Evolutionary conservation across 176 grass and related monocot species (phyloP), one percentile per base, ranked within the genome.

Genomic region (Aechmea fasciata): DNA sequence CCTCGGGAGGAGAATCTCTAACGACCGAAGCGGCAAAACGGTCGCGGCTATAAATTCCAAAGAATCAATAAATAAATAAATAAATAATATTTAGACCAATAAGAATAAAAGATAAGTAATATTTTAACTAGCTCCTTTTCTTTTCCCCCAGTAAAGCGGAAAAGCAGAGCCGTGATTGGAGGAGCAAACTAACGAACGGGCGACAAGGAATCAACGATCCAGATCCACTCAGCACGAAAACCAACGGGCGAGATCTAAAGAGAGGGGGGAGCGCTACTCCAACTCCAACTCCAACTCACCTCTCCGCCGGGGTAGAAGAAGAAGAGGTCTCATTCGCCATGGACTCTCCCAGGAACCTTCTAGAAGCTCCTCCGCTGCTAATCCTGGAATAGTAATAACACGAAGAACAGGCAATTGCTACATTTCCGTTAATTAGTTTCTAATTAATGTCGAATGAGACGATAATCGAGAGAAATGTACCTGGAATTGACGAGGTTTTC

Each of bases 1-100:
- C 75, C 75, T 62, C 75, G 73, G 67, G 18, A 68, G 19, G 47
- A 55, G 73, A 76, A 68, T 76, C 73, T 76, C 61, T 33, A n/a
- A 68, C 29, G 3, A 33, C 29, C 3, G 3, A 33, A 33, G 29
- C 29, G 29, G 29, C 3, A 6, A 41, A 41, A 41, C 33, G 33
- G 33, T 41, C 33, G 33, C 33, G 33, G 24, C 64, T n/a, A 28
- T 20, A 67, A 67, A 67, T 74, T 74, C 64, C 33, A 3, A 41
- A 41, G 33, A 41, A 41, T 41, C 33, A 41, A 41, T 41, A 57
- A 9, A 3, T 15, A 57, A 15, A 13, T 12, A 18, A 20, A 59
- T 41, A 41, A 41, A 11, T 5, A 61, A 10, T 18, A 19, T 18
- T 15, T 18, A 25, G 20, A 23, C 13, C 11, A 33, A 13, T 3